These are phyloP conservation scores for Glebionis coronaria DNA, from an alignment of 129 eudicot species.

Conservation along the genomic window DNA sequence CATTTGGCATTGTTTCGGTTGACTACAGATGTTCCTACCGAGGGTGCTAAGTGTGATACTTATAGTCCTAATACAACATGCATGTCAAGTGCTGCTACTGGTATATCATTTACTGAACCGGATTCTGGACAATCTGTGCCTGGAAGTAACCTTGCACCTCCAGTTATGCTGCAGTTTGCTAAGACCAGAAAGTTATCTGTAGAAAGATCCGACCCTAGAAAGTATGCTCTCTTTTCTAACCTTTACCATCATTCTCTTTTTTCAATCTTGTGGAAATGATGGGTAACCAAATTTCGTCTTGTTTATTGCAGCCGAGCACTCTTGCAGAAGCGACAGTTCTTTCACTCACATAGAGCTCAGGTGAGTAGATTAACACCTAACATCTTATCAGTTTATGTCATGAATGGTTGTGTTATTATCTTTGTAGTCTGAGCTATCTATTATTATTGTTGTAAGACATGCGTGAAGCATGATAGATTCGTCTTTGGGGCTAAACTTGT, in stretches of 20 bases:
- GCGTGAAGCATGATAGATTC: no score
- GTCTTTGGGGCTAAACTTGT: no score
- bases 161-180: slow-evolving; percentile 75
- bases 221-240: slow-evolving; percentile 36
- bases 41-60: slow-evolving; percentile 44
- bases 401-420: neutral
- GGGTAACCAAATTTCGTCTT: slow-evolving; percentile 2
- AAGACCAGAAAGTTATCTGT: slow-evolving; percentile 72
- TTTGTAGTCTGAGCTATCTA: neutral
- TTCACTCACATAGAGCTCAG: slow-evolving; percentile 99
- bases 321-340: slow-evolving; percentile 83
- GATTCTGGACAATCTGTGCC: slow-evolving; percentile 64
- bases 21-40: slow-evolving; percentile 30
- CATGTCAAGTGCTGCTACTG: slow-evolving; percentile 55
- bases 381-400: slow-evolving; percentile 5
- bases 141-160: slow-evolving; percentile 58
- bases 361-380: slow-evolving; percentile 31
- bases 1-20: slow-evolving; percentile 3
- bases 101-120: slow-evolving; percentile 59
- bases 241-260: neutral
- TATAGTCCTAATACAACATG: slow-evolving; percentile 48
- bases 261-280: neutral
- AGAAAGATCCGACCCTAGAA: slow-evolving; percentile 74
- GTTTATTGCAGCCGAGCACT: slow-evolving; percentile 58
- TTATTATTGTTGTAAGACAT: neutral